phyloP scores from a whole-genome alignment of 805 yeast species.

The Candida caryicola region DNA sequence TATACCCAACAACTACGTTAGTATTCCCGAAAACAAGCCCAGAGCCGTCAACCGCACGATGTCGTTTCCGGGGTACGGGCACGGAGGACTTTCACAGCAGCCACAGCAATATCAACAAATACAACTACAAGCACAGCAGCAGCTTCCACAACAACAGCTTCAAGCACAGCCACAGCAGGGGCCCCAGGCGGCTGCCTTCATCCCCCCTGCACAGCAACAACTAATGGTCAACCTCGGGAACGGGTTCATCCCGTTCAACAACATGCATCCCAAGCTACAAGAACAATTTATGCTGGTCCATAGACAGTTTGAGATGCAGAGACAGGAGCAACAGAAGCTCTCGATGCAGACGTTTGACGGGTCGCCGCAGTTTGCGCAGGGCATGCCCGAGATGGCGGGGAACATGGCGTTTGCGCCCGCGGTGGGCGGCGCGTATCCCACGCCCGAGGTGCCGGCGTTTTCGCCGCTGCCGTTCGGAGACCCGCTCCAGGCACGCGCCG shows the following conservation, averaged over 20 bases:
- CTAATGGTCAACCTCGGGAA: slow-evolving; percentile 20
- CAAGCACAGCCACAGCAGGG: slow-evolving; percentile 4
- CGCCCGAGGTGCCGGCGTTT: background rate
- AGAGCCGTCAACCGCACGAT: background rate
- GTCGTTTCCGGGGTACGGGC: background rate
- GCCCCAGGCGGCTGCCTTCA: slow-evolving; percentile 3
- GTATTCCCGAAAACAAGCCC: background rate
- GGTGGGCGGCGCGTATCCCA: background rate
- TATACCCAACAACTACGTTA: background rate
- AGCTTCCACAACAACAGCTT: background rate
- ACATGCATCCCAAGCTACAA: slow-evolving; percentile 17
- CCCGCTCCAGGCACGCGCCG: background rate
- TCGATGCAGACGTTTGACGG: slow-evolving; percentile 1
- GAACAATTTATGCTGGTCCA: slow-evolving; percentile 17
- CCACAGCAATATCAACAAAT: background rate
- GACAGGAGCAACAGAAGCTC: slow-evolving; percentile 10
- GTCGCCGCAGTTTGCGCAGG: background rate
- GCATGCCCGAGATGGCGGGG: background rate
- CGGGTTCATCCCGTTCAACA: slow-evolving; percentile 18
- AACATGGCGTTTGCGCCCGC: background rate
- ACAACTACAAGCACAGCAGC: background rate
- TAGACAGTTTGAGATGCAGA: slow-evolving; percentile 17
- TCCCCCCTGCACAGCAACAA: slow-evolving; percentile 11
- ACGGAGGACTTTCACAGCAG: background rate
- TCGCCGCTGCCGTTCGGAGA: background rate